Base-by-base conservation (phyloP, 2,329 filamentous ascomycete species). In the Pseudogymnoascus sp. region DNA sequence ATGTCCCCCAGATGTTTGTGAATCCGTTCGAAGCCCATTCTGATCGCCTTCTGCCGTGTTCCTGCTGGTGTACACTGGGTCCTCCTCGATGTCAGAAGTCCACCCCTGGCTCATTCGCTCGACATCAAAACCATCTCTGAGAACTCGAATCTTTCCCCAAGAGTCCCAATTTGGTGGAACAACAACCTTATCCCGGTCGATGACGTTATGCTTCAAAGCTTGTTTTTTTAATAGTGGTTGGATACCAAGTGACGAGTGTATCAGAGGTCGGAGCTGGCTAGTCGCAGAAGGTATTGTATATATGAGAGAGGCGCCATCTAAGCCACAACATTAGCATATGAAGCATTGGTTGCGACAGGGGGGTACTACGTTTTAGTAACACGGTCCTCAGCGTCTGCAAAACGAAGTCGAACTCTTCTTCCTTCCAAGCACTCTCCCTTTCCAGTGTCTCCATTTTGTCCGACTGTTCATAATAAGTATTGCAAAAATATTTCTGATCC, bases 91-190 rank as follows among this genome's bases (percentile, higher is more conserved):
- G 68, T 96, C 92, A 63, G 90, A 83, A 1, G 88, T 88, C 95
- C 95, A 99, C 60, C 87, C 90, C 64, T 87, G 83, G 70, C 91
- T 95, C 47, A 96, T 82, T 13, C 84, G 83, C 78, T 99, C 95
- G 21, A 96, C 90, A 68, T 97, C 91, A 70, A 97, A 97, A 0
- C 88, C 90, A 72, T 96, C 95, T 62, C 91, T 86, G 28, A 97
- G 80, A 50, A 97, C 91, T 44, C 93, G 84, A 65, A 99, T 97
- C 77, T 97, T 99, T 65, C 92, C 93, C 90, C 92, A 97, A 0
- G 93, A 97, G 76, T 99, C 95, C 95, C 95, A 99, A 74, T 97
- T 97, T 15, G 93, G 89, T 1, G 93, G 93, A 0, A 99, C 90
- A 4, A 97, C 82, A 63, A 99, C 93, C 80, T 96, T 96, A 75